Conservation (phyloP, 1,139 yeast genomes). For the Zygosaccharomyces sapae region DNA sequence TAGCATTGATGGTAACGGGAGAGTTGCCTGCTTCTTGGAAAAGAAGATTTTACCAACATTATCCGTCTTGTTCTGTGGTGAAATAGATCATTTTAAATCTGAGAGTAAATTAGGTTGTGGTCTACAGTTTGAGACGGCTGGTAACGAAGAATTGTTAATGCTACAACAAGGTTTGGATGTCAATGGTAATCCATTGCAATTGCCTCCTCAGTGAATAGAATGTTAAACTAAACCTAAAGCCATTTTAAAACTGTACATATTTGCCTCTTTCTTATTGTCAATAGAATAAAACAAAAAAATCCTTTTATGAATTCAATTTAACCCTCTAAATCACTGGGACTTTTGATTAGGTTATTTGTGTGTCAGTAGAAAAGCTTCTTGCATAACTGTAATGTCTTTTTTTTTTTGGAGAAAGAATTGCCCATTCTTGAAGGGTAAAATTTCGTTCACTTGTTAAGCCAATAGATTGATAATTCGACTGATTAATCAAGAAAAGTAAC, state of each 20-base stretch:
- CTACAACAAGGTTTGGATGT: conserved; percentile 82
- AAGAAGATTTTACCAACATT: conserved; percentile 91
- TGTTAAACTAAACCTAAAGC: too few relatives aligned
- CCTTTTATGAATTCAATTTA: background rate
- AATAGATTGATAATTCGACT: too few relatives aligned
- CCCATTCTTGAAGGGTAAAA: too few relatives aligned
- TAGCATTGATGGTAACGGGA: conserved; percentile 86
- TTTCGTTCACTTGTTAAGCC: too few relatives aligned
- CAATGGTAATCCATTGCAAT: conserved; percentile 79
- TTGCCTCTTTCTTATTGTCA: conserved; percentile 8
- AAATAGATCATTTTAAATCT: conserved; percentile 85
- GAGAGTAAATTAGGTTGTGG: conserved; percentile 88
- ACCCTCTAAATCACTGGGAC: too few relatives aligned
- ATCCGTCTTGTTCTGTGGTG: conserved; percentile 86
- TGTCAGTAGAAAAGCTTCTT: too few relatives aligned
- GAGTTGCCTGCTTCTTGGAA: conserved; percentile 86
- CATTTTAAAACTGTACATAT: conserved; percentile 6
- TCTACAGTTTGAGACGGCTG: conserved; percentile 90
- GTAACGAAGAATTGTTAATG: conserved; percentile 75
- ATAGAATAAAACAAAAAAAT: conserved; percentile 2
- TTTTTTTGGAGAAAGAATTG: too few relatives aligned
- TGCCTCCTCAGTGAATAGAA: conserved; percentile 25
- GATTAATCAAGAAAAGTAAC: too few relatives aligned
- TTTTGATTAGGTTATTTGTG: too few relatives aligned
- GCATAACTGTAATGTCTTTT: too few relatives aligned